Evolutionary conservation across 108 stramenopile genomes (phyloP), one percentile per base, ranked within the genome.

Genomic region (Phaeodactylum tricornutum): DNA sequence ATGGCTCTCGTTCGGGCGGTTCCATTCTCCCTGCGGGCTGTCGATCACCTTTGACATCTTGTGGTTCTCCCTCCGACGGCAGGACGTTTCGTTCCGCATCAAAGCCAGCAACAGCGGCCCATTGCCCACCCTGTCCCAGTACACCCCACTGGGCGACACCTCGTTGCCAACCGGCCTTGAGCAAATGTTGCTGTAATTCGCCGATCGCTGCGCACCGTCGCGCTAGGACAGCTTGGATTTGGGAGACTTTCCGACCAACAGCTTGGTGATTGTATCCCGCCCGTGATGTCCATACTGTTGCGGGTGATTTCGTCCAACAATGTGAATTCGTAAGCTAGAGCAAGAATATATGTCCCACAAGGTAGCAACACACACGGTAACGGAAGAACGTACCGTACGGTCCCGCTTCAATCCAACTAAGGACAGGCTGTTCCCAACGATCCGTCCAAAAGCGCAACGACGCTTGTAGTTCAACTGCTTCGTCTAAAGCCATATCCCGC

Each of bases 121-220:
- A 91, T 46, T 91, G 73, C 6, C 81, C 83, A 27, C 81, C 83
- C 17, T 73, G 65, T 17, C 88, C 84, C 32, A 91, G 58, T 44
- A 86, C 69, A 5, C 88, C 84, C 88, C 88, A 91, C 33, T 81
- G 59, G 0, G 72, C 84, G 0, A 91, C 84, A 29, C 88, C 88
- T 47, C 62, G 53, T 50, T 83, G 81, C 86, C 81, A 87, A 23
- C 75, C 75, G 0, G 81, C 66, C 29, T 77, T 64, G 52, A 75
- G 61, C 19, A 84, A 57, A 60, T 84, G 81, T 34, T 76, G 70
- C 43, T 91, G 88, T 37, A 91, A 52, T 27, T 91, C 88, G 47
- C 88, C 88, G 55, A 86, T 86, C 8, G 69, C 57, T 0, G 79
- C 62, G 53, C 81, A 81, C 31, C 88, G 59, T 29, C 88, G 50